phyloP scores from a whole-genome alignment of 192 early-diverging fungal species.

The Glomus cerebriforme region DNA sequence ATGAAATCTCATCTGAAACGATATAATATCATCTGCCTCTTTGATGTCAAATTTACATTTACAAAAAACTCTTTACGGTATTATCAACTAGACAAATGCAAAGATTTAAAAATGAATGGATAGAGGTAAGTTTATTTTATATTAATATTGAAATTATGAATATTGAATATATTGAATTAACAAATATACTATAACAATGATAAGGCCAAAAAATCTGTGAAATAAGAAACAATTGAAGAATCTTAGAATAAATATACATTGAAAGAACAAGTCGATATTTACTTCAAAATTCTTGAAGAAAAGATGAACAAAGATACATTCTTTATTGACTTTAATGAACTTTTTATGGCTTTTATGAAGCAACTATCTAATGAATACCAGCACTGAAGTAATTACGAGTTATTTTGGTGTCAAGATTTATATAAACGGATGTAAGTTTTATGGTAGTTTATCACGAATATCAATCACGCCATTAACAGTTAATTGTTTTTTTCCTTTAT shows the following conservation, averaged over 20 bases:
- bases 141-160: background rate
- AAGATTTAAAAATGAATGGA: constrained; percentile 6
- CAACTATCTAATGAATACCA: constrained; percentile 12
- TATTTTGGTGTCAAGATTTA: constrained; percentile 27
- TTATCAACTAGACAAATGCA: background rate
- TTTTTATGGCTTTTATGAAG: background rate
- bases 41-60: constrained; percentile 15
- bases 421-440: constrained; percentile 24
- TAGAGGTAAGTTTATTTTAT: constrained; percentile 23
- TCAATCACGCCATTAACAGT: background rate
- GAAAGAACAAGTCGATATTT: constrained; percentile 11
- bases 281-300: background rate
- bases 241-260: constrained; percentile 6
- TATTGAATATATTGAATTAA: background rate
- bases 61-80: background rate
- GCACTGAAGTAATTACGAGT: constrained; percentile 20
- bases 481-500: background rate
- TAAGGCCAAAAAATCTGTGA: constrained; percentile 10
- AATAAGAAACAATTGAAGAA: constrained; percentile 18
- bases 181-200: background rate
- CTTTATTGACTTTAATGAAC: constrained; percentile 11
- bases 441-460: background rate
- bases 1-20: background rate
- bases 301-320: constrained; percentile 13
- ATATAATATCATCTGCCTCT: constrained; percentile 22